Percentiles rank a stretch among this genome's conserved stretches.
Conservation (phyloP, 768 basidiomycete genomes). For the Trametes gibbosa region DNA sequence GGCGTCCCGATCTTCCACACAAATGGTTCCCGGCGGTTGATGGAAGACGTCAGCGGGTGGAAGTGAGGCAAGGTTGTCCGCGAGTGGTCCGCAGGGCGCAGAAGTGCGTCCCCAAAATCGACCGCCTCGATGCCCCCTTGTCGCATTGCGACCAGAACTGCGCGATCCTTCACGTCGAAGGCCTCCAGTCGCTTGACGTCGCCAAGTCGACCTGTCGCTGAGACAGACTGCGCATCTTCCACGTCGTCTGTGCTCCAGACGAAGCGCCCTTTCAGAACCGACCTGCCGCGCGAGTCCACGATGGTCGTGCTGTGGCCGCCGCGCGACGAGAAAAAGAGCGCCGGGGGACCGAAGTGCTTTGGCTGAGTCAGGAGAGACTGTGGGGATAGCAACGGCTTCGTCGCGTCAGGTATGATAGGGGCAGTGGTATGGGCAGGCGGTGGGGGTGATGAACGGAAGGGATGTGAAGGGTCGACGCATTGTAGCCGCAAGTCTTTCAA, state of each 20-base stretch:
- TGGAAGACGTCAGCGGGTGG: constrained; percentile 53
- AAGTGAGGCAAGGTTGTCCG: constrained; percentile 72
- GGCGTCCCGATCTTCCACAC: constrained; percentile 84
- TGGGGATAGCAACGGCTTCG: constrained; percentile 62
- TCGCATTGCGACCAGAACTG: constrained; percentile 81
- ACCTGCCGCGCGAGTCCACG: constrained; percentile 81
- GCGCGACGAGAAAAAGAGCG: constrained; percentile 84
- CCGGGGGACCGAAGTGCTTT: constrained; percentile 81
- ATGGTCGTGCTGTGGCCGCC: constrained; percentile 87
- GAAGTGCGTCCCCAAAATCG: constrained; percentile 74
- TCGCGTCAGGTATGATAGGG: constrained; percentile 35
- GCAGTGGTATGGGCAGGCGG: constrained; percentile 33
- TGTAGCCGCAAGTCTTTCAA: constrained; percentile 76
- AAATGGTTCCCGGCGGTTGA: constrained; percentile 70
- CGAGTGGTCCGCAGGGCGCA: constrained; percentile 79
- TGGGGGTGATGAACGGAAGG: constrained; percentile 55
- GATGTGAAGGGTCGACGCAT: constrained; percentile 77
- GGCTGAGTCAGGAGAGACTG: constrained; percentile 79
- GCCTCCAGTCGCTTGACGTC: constrained; percentile 83
- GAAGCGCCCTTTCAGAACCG: constrained; percentile 78
- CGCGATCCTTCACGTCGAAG: constrained; percentile 71
- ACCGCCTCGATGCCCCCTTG: constrained; percentile 84
- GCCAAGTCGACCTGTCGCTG: constrained; percentile 53
- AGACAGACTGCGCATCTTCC: constrained; percentile 37
- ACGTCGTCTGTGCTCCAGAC: constrained; percentile 72